Evolutionary conservation across 148 eudicot genomes (phyloP), one percentile per base, ranked within the genome.

Genomic region (Rhododendron griersonianum): DNA sequence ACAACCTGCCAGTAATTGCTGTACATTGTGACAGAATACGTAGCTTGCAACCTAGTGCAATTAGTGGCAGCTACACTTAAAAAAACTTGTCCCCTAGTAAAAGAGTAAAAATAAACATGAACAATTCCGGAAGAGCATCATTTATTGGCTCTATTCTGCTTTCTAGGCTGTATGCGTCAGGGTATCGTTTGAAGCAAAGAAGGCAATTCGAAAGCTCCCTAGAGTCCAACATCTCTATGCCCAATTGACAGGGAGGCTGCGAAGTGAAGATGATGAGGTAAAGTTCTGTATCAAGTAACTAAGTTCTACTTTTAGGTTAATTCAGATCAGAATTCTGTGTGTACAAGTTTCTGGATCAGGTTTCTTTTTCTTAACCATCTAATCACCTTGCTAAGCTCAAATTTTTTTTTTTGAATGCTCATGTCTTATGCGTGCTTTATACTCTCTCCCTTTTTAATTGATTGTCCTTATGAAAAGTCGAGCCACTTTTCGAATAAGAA

Each of bases 211-310:
- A 85, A 98, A 98, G 89, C 98, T 98, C 73, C 91, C 95, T 51
- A 93, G 99, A 91, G 96, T 98, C 84, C 98, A 95, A 85, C 99
- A 98, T 92, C 91, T 98, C 84, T 94, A 93, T 88, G 96, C 98
- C 83, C 93, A 87, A 47, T 83, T 98, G 61, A 91, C 88, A 73
- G 99, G 98, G 71, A 94, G 84, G 48, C 86, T 98, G 87, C 90
- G 88, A 91, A 91, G 86, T 90, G 98, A 95, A 93, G 99, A 93
- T 84, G 99, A 95, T 59, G 99, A 98, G 99, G 99, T 95, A 90
- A 80, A 78, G 21, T 82, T 75, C 45, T 13, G 11, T 76, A 28
- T 65, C 63, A 76, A 45, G 35, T 47, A 35, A 82, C 10, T 45
- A 33, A 75, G 73, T 61, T 85, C 33, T 7, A n/a, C 39, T 30